Evolutionary conservation across 495 filamentous ascomycete genomes (phyloP), one percentile per base, ranked within the genome.

Genomic region (Pyrenopolyporus hunteri): DNA sequence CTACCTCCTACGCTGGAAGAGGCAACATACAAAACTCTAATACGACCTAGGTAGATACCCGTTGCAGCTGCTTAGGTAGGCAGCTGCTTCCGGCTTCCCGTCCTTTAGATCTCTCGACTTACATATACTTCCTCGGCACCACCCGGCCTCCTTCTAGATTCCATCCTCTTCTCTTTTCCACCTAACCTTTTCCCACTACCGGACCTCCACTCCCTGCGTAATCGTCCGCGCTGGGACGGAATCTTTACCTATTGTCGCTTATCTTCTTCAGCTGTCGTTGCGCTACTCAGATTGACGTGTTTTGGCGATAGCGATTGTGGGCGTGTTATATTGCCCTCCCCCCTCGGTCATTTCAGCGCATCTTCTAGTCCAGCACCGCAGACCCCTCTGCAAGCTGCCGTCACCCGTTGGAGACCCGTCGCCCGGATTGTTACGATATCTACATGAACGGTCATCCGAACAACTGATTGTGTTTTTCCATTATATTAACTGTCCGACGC

Each of bases 391-490:
- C 20, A 36, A 44, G 17, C 63, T 63, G 63, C 45, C 57, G 57
- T 17, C 36, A 52, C 40, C 63, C 63, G 63, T 53, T 61, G 40
- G 53, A 58, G 48, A 54, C 46, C 63, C 52, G 57, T n/a, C 44
- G 46, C 36, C 43, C 57, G 36, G 7, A 52, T 47, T 44, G 23
- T 23, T 6, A 50, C 23, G 43, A 48, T 49, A 52, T 47, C 20
- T 45, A 57, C 44, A 32, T 42, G 25, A 47, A 60, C 26, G 25
- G 31, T 6, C 16, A 20, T 40, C 39, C 33, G 45, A 50, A 42
- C 55, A 54, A 54, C 49, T 53, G 42, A 36, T 51, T 43, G 36
- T 43, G 8, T 31, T 7, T 49, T 39, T 13, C 6, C 47, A 35
- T 23, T 32, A 52, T 60, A 52, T 60, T 26, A 52, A 39, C 49